Evolutionary conservation across 140 eudicot genomes (phyloP).

Genomic region (Senecio squalidus): DNA sequence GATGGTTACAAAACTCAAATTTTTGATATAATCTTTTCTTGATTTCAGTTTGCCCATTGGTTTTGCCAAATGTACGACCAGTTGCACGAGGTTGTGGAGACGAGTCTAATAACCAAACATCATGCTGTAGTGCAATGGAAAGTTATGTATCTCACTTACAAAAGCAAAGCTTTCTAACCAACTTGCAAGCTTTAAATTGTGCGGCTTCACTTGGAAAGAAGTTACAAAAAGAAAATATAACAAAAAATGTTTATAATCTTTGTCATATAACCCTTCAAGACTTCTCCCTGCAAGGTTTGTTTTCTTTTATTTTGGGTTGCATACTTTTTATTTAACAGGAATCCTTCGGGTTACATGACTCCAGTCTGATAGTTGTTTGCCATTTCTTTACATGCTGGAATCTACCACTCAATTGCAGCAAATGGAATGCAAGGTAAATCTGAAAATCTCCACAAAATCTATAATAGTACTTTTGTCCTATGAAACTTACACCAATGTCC

Average conservation of each 20-base stretch:
- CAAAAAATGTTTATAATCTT: conserved; percentile 60
- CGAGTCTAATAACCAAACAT: conserved; percentile 41
- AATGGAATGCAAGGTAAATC: conserved; percentile 75
- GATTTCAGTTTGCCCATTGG: conserved; percentile 81
- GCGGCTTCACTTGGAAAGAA: conserved; percentile 89
- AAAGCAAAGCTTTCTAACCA: conserved; percentile 86
- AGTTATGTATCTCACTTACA: conserved; percentile 74
- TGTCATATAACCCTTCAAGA: conserved; percentile 86
- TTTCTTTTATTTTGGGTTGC: neutral
- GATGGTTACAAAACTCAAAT: neutral
- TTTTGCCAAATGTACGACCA: conserved; percentile 58
- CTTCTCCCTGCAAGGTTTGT: conserved; percentile 91
- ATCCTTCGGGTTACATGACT: neutral
- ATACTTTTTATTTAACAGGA: neutral
- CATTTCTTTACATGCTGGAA: conserved; percentile 33
- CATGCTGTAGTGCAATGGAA: conserved; percentile 69
- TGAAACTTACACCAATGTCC: neutral
- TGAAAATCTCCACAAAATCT: neutral
- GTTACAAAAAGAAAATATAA: conserved; percentile 67
- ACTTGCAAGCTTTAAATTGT: conserved; percentile 94
- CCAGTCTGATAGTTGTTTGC: conserved; percentile 20
- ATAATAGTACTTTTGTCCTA: neutral
- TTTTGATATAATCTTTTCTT: neutral
- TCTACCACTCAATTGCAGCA: conserved; percentile 37
- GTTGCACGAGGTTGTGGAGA: conserved; percentile 56